A percentile compares a stretch with the other conserved stretches of the same genome.
These are phyloP conservation scores for Stenogyne calaminthoides DNA, from an alignment of 305 asterid genomes.

Conservation along the genomic window DNA sequence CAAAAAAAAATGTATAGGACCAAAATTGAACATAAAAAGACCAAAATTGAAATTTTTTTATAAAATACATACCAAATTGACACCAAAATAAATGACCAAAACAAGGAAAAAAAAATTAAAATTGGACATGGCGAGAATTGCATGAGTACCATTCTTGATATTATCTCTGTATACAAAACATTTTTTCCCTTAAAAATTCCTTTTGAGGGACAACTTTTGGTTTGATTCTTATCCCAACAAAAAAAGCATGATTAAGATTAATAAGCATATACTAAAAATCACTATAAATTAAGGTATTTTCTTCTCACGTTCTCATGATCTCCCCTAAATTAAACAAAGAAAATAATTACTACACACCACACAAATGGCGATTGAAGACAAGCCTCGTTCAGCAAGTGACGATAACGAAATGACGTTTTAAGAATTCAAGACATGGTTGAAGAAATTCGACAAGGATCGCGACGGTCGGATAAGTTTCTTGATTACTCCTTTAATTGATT, in stretches of 20 bases:
- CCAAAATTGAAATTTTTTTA: too few relatives aligned
- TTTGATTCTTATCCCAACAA: conserved; percentile 17
- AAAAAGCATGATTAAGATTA: background rate
- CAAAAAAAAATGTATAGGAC: too few relatives aligned
- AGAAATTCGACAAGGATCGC: conserved; percentile 31
- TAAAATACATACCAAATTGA: too few relatives aligned
- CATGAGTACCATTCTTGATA: too few relatives aligned
- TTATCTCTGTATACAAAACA: too few relatives aligned
- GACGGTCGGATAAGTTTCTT: conserved; percentile 41
- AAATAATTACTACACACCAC: background rate
- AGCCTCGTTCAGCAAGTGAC: background rate
- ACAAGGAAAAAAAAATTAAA: too few relatives aligned
- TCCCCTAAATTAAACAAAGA: background rate
- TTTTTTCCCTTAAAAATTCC: too few relatives aligned
- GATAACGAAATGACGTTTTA: conserved; percentile 32
- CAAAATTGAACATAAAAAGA: too few relatives aligned
- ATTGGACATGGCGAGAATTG: too few relatives aligned
- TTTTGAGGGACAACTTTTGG: background rate
- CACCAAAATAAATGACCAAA: too few relatives aligned
- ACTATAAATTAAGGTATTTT: conserved; percentile 24
- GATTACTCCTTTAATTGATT: background rate
- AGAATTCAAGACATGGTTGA: conserved; percentile 54
- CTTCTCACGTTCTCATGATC: too few relatives aligned
- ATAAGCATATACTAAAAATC: background rate
- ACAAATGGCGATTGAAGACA: conserved; percentile 6